A percentile compares a stretch with the other conserved stretches of the same genome.
These are phyloP conservation scores for Toxicodendron radicans DNA, from an alignment of 345 rosid species.

Conservation along the genomic window DNA sequence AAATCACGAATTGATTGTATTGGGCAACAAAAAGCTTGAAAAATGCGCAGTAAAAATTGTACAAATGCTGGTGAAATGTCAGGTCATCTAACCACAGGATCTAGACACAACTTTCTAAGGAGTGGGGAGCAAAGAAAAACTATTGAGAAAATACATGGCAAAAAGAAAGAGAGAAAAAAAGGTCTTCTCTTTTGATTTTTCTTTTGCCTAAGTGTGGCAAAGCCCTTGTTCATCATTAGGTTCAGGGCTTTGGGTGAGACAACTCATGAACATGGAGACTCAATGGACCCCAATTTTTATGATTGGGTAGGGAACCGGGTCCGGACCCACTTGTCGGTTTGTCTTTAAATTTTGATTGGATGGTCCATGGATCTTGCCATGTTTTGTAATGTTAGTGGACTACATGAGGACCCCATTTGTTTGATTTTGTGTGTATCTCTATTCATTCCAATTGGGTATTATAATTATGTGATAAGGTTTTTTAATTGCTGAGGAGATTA, in stretches of 20 bases:
- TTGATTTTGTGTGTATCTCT: not conserved
- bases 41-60: not conserved
- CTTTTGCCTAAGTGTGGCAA: not conserved
- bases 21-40: not conserved
- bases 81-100: not conserved
- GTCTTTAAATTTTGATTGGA: constrained; percentile 35
- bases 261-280: constrained; percentile 31
- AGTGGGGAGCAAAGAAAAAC: not conserved
- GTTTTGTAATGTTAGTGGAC: constrained; percentile 33
- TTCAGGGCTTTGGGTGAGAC: constrained; percentile 20
- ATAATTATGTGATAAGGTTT: not conserved
- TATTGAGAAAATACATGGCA: constrained; percentile 7
- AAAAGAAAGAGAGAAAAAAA: not conserved
- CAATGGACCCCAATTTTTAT: constrained; percentile 42
- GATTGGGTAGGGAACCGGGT: constrained; percentile 54
- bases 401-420: constrained; percentile 23
- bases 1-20: too few species aligned
- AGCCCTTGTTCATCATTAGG: constrained; percentile 25
- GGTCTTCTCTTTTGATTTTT: too few species aligned
- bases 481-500: too few species aligned
- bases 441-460: not conserved
- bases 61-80: constrained; percentile 14
- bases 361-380: constrained; percentile 12
- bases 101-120: constrained; percentile 17
- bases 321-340: constrained; percentile 49